Evolutionary conservation across 805 yeast species (phyloP).

Genomic region (Metschnikowia shivogae): DNA sequence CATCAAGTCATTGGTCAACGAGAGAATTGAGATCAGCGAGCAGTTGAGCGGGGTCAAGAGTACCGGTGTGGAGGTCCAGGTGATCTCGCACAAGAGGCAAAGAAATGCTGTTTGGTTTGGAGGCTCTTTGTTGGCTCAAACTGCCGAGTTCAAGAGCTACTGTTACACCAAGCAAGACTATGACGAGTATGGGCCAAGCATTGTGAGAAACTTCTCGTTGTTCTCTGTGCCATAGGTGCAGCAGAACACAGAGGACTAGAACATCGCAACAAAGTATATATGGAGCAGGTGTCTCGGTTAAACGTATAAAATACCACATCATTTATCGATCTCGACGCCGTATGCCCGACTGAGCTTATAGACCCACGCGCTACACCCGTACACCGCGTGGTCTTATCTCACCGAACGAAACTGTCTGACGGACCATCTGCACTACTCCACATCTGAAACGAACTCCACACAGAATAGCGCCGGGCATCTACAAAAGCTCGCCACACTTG

Average conservation of each 20-base stretch:
- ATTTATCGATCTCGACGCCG: no score
- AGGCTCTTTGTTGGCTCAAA: constrained; percentile 93
- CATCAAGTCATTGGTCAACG: constrained; percentile 78
- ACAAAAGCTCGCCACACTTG: neutral
- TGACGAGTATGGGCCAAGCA: constrained; percentile 96
- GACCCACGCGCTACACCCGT: constrained; percentile 11
- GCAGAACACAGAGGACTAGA: neutral
- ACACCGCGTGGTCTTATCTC: constrained; percentile 5
- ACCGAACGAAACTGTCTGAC: neutral
- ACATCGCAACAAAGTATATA: neutral
- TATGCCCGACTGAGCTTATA: neutral
- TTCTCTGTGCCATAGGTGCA: constrained; percentile 73
- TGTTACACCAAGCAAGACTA: constrained; percentile 97
- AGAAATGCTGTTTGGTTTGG: constrained; percentile 99
- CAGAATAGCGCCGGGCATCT: neutral
- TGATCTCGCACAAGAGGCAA: constrained; percentile 94
- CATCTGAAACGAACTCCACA: neutral
- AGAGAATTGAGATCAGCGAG: constrained; percentile 82
- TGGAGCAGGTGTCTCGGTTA: neutral
- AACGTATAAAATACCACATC: neutral
- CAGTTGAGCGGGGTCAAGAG: constrained; percentile 68
- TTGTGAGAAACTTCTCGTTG: constrained; percentile 93
- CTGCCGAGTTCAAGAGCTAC: constrained; percentile 92
- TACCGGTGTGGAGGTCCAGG: constrained; percentile 95
- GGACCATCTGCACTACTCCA: neutral